Evolutionary conservation across 192 early-diverging fungal genomes (phyloP), one percentile per base, ranked within the genome.

Genomic region (Rhizophagus sp.): DNA sequence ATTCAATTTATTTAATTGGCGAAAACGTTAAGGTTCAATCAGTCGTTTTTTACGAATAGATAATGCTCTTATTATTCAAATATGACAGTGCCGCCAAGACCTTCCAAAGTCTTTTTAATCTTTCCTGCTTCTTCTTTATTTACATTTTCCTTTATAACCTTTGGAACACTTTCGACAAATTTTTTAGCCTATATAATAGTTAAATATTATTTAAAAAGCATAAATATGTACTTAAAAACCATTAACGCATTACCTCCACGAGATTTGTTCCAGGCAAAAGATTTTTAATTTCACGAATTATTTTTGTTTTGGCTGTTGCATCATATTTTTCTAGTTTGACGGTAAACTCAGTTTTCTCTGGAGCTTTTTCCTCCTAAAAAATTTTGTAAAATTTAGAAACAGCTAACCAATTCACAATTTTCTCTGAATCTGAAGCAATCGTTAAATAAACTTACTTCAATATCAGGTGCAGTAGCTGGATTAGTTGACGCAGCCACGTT

Each of bases 61-160:
- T 57, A 34, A 27, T 44, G 44, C 12, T 72, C 67, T 78, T 10
- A 83, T 88, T 96, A 99, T 86, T 98, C 98, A 82, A 99, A 88
- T n/a, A 92, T 86, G 79, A 99, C 92, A 62, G 95, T 96, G 64
- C 96, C 98, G 62, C 98, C 98, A 66, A 97, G 77, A 25, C 93
- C 94, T 83, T 99, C 96, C 68, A 99, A 88, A 49, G 91, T 87
- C 90, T 95, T 94, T 92, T 99, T 97, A 81, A 98, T 91, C 92
- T 98, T 98, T 84, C 97, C 97, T 27, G 98, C 98, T 84, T 98
- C 98, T 62, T 95, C 97, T 90, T 97, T 99, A 83, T 88, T 85
- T 49, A 90, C 92, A 73, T 86, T 85, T 79, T 99, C 96, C 87
- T 94, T 95, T 83, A 99, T 88, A 76, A 97, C 93, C 90, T 99